Conservation (phyloP, 768 basidiomycete species). For the Mycena filopes region DNA sequence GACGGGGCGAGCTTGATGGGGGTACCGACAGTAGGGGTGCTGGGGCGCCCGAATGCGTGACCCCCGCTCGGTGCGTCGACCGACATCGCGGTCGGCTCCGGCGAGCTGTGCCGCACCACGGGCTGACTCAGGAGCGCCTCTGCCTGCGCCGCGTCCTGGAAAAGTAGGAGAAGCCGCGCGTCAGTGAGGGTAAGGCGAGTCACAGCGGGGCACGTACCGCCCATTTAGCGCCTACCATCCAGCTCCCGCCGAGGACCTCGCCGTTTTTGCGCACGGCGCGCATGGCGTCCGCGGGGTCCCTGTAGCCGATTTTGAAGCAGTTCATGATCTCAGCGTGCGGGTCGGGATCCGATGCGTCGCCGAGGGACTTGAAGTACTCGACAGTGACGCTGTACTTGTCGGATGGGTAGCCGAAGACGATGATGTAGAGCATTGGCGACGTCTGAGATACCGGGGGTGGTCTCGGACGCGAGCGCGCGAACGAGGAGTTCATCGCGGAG, state of each 20-base stretch:
- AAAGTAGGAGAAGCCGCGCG: conserved; percentile 14
- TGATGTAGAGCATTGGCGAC: conserved; percentile 65
- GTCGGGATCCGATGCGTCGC: conserved; percentile 75
- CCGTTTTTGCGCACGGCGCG: conserved; percentile 87
- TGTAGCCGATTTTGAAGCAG: conserved; percentile 85
- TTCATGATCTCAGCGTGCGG: conserved; percentile 76
- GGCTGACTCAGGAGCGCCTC: conserved; percentile 61
- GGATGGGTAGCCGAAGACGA: conserved; percentile 90
- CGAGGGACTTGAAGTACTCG: conserved; percentile 81
- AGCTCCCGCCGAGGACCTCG: conserved; percentile 76
- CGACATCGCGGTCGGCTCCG: conserved; percentile 48
- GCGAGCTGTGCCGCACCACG: conserved; percentile 39
- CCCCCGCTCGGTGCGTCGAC: conserved; percentile 53
- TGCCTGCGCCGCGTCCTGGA: conserved; percentile 75
- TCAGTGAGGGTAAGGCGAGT: conserved; percentile 8
- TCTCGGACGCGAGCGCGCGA: conserved; percentile 45
- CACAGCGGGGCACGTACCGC: conserved; percentile 63
- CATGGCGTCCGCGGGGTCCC: conserved; percentile 76
- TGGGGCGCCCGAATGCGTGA: conserved; percentile 11
- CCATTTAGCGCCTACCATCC: conserved; percentile 91
- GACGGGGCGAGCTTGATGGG: conserved; percentile 81
- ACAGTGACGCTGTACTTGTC: conserved; percentile 79
- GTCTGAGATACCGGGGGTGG: conserved; percentile 31
- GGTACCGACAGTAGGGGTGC: conserved; percentile 62
- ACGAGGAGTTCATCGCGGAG: conserved; percentile 50